phyloP scores from a whole-genome alignment of 2,329 filamentous ascomycete genomes.

The Dactylella cylindrospora region DNA sequence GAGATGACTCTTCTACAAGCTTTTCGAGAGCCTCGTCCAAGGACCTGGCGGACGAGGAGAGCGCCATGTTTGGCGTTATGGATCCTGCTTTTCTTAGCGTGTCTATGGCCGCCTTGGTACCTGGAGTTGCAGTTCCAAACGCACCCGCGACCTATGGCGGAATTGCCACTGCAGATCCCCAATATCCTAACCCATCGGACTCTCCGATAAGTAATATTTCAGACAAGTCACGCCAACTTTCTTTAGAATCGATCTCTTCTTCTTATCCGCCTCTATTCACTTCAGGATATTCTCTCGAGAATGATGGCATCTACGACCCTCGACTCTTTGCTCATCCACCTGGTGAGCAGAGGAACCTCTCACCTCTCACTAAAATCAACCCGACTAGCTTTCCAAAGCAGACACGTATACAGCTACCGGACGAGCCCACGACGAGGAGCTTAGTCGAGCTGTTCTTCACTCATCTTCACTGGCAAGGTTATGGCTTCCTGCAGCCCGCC shows the following conservation, averaged over 20 bases:
- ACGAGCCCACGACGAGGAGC: slow-evolving; percentile 24
- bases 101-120: slow-evolving; percentile 12
- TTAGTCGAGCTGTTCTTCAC: slow-evolving; percentile 38
- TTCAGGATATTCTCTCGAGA: slow-evolving; percentile 35
- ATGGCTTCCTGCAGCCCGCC: slow-evolving; percentile 31
- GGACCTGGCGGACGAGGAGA: slow-evolving; percentile 32
- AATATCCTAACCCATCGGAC: slow-evolving; percentile 24
- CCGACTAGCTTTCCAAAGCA: slow-evolving; percentile 41
- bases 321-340: slow-evolving; percentile 12
- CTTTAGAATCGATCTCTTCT: slow-evolving; percentile 33
- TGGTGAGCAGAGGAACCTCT: slow-evolving; percentile 18
- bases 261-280: slow-evolving; percentile 35
- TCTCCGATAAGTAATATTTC: slow-evolving; percentile 37
- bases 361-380: slow-evolving; percentile 34
- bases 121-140: slow-evolving; percentile 14
- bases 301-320: slow-evolving; percentile 27
- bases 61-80: slow-evolving; percentile 28
- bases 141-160: slow-evolving; percentile 14
- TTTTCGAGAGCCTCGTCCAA: slow-evolving; percentile 39
- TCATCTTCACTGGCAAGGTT: slow-evolving; percentile 42
- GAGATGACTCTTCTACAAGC: slow-evolving; percentile 33
- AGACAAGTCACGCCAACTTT: slow-evolving; percentile 32
- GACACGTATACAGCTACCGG: slow-evolving; percentile 36
- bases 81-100: slow-evolving; percentile 29
- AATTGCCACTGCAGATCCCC: slow-evolving; percentile 4